Evolutionary conservation across 2,329 filamentous ascomycete species (phyloP).

Genomic region (Boeremia lycopersici): DNA sequence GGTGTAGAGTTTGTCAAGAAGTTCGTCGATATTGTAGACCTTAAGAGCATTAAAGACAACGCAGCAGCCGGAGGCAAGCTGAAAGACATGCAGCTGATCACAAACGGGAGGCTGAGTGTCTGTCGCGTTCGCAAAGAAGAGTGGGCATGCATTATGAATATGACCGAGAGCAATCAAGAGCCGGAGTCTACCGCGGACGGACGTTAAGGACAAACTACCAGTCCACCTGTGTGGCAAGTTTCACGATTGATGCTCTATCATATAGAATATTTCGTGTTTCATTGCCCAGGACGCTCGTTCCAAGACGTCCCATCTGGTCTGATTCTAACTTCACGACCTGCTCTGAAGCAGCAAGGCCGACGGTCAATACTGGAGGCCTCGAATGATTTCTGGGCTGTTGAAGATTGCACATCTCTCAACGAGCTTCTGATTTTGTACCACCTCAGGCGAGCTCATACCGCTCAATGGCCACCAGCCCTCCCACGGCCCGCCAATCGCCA

Average conservation of each 20-base stretch:
- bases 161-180: slow-evolving; percentile 48
- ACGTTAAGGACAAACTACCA: not conserved
- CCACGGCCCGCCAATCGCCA: slow-evolving; percentile 50
- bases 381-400: slow-evolving; percentile 53
- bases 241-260: not conserved
- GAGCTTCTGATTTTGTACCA: slow-evolving; percentile 48
- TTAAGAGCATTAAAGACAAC: slow-evolving; percentile 73
- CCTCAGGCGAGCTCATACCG: slow-evolving; percentile 38
- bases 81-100: slow-evolving; percentile 81
- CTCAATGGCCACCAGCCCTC: slow-evolving; percentile 53
- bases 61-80: slow-evolving; percentile 62
- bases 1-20: slow-evolving; percentile 87
- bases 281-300: not conserved
- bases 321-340: not conserved
- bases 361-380: slow-evolving; percentile 42
- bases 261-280: not conserved
- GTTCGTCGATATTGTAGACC: slow-evolving; percentile 71
- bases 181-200: not conserved
- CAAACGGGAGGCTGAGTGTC: slow-evolving; percentile 82
- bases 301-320: not conserved
- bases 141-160: slow-evolving; percentile 66
- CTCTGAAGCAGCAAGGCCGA: not conserved
- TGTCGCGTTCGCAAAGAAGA: slow-evolving; percentile 68
- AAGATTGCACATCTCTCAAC: slow-evolving; percentile 56
- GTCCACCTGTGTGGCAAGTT: not conserved